These are phyloP conservation scores for Euphorbia pulcherrima DNA, from an alignment of 345 rosid species.

Conservation along the genomic window DNA sequence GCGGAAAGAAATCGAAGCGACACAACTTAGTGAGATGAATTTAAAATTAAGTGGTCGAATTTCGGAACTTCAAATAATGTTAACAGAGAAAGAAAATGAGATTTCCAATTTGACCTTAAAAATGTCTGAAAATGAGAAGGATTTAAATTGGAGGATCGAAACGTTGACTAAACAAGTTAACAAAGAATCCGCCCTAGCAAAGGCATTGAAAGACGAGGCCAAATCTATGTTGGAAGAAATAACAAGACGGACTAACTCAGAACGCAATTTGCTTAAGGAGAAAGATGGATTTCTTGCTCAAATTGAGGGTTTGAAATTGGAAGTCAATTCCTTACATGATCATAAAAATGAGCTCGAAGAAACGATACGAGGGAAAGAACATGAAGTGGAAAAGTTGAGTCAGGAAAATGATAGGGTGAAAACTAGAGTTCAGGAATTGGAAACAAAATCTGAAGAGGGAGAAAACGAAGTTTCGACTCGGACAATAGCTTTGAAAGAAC, in stretches of 20 bases:
- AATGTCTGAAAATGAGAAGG: slow-evolving; percentile 43
- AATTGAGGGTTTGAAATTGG: slow-evolving; percentile 28
- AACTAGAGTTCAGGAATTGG: no score
- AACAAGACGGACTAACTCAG: slow-evolving; percentile 23
- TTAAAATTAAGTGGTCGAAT: slow-evolving; percentile 24
- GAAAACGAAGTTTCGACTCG: slow-evolving; percentile 23
- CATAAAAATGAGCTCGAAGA: slow-evolving; percentile 38
- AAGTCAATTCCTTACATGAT: slow-evolving; percentile 21
- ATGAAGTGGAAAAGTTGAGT: slow-evolving; percentile 32
- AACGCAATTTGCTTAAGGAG: slow-evolving; percentile 32
- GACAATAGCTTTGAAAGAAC: slow-evolving; percentile 20
- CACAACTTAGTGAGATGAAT: slow-evolving; percentile 33
- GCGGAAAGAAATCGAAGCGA: slow-evolving; percentile 30
- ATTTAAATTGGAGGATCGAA: slow-evolving; percentile 37
- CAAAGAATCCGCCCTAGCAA: slow-evolving; percentile 30
- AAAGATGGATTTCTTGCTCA: slow-evolving; percentile 31
- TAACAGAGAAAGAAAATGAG: slow-evolving; percentile 45
- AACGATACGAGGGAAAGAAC: slow-evolving; percentile 27
- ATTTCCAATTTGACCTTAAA: slow-evolving; percentile 35
- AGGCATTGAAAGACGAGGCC: slow-evolving; percentile 33
- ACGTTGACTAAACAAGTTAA: slow-evolving; percentile 34
- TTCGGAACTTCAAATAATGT: slow-evolving; percentile 43
- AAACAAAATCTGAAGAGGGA: slow-evolving; percentile 3
- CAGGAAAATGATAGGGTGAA: no score
- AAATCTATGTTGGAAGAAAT: slow-evolving; percentile 19